Conservation (phyloP, 2,329 filamentous ascomycete genomes). For the Cytospora mali region DNA sequence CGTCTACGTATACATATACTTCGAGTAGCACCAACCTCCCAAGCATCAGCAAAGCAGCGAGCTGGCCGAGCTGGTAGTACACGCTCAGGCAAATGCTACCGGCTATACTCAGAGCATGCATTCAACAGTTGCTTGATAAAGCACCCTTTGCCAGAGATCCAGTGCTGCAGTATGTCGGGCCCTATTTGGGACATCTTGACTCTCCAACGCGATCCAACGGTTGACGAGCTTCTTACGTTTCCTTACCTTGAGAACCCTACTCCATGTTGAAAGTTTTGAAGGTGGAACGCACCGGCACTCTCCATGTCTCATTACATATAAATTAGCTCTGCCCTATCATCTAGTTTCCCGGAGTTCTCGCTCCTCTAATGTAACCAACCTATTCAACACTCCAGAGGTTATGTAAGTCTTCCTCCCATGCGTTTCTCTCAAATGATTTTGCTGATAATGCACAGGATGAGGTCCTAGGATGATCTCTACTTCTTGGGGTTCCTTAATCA, state of each 20-base stretch:
- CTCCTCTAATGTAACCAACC: too few species aligned
- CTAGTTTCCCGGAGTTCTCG: too few species aligned
- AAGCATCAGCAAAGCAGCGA: slow-evolving; percentile 74
- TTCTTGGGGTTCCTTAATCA: neutral
- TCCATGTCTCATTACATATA: too few species aligned
- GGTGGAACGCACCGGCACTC: too few species aligned
- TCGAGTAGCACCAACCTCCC: slow-evolving; percentile 47
- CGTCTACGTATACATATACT: slow-evolving; percentile 39
- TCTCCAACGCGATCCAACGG: neutral
- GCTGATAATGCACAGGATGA: neutral
- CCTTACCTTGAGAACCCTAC: neutral
- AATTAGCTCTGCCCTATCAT: too few species aligned
- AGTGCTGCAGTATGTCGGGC: slow-evolving; percentile 56
- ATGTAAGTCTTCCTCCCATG: neutral
- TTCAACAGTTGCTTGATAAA: slow-evolving; percentile 42
- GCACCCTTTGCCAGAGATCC: slow-evolving; percentile 70
- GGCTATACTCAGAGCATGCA: slow-evolving; percentile 66
- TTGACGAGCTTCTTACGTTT: neutral
- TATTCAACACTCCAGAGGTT: too few species aligned
- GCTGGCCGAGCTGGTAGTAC: slow-evolving; percentile 82
- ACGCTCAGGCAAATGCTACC: slow-evolving; percentile 75
- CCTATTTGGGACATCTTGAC: neutral
- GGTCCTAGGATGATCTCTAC: neutral
- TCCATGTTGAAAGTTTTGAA: too few species aligned
- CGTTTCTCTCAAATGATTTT: too few species aligned